Evolutionary conservation across 2,329 filamentous ascomycete genomes (phyloP), one percentile per base, ranked within the genome.

Genomic region (Fusarium verrucosum): DNA sequence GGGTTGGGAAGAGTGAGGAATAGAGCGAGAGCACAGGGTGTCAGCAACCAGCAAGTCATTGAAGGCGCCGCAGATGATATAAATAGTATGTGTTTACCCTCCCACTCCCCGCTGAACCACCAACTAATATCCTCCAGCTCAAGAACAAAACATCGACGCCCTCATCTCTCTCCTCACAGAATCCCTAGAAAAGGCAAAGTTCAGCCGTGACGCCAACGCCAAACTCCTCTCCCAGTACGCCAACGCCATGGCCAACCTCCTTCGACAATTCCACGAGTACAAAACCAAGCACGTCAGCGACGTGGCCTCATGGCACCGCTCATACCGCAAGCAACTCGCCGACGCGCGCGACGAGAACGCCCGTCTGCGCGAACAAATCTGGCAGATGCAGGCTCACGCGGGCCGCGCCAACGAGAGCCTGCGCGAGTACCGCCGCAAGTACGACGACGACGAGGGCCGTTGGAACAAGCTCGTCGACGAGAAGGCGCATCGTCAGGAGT

Each of bases 191-290:
- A 85, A 85, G 58, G 83, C 85, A 51, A 86, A 87, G 58, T 80
- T 82, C 72, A 83, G 83, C 58, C 84, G 85, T 66, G 85, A 88
- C 69, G 82, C 85, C 72, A 89, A 89, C 75, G 85, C 83, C 55
- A 78, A 78, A 41, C 81, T 87, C 44, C 80, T 89, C 30, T 79
- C 80, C 16, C 82, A 86, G 51, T 89, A 87, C 74, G 86, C 86
- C 42, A 79, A 80, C 54, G 83, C 83, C 25, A 78, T 89, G 56
- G 80, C 82, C 40, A 77, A 81, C 41, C 85, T 89, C 77, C 82
- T 89, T 28, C 83, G 84, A 68, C 86, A 89, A 70, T 85, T 89
- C 72, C 87, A 89, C 78, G 82, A 85, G 32, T 89, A 88, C 80
- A 89, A 89, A 73, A 81, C 83, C 55, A 84, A 84, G 64, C 86